Evolutionary conservation across 148 eudicot species (phyloP), one percentile per base, ranked within the genome.

Genomic region (Bassia scoparia): DNA sequence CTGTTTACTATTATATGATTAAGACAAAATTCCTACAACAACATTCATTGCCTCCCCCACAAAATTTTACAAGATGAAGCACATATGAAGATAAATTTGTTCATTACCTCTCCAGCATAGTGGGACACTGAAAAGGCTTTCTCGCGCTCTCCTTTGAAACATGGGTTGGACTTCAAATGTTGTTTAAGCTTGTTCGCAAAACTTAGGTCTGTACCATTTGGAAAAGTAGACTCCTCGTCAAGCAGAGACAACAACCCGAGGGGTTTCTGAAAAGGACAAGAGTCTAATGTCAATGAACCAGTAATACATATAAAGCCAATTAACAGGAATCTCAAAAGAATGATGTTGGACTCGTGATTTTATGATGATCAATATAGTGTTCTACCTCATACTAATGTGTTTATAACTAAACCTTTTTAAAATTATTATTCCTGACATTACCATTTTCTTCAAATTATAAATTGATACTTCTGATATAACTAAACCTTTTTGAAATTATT

Each of bases 201-300:
- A 35, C 89, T 84, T 83, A 88, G 64, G 81, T 92, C 97, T 74
- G 99, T 92, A 52, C 89, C 99, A 83, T 96, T 96, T 17, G 99
- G 97, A 73, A 92, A 96, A 67, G 90, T 92, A 70, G 99, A 92
- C 81, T 96, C 99, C 73, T 96, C 99, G 75, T 96, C 97, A 67
- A 96, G 82, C 74, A 96, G 75, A 71, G 99, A 92, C 76, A 87
- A 62, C 76, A 96, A 79, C 29, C 99, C 99, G 81, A 96, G 74
- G 3, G 99, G 99, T 85, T 96, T 96, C 97, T 95, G 92, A 80
- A 77, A 35, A 73, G 56, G 58, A 60, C 30, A 66, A 13, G 59
- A 58, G 48, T 52, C 35, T n/a, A 68, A 31, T 43, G 34, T 34
- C 44, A 62, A 38, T 35, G 24, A 7, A 27, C 30, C 69, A 66